These are phyloP conservation scores for Lentinula aciculospora DNA, from an alignment of 768 basidiomycete genomes.

Conservation along the genomic window DNA sequence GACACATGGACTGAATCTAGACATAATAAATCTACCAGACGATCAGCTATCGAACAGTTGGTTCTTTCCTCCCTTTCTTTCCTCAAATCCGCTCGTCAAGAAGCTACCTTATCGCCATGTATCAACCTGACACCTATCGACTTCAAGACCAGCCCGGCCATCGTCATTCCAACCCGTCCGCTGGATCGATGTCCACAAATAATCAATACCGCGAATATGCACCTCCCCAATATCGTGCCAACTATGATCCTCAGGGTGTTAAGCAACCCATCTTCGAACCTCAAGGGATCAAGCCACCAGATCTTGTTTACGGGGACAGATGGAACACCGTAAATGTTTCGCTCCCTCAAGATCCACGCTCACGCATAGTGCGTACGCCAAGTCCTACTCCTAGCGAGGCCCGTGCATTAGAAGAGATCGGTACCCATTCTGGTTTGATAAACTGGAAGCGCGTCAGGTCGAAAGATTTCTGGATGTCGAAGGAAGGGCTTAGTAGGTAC, in stretches of 20 bases:
- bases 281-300: neutral
- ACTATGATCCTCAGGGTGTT: neutral
- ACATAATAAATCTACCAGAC: neutral
- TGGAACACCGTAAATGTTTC: neutral
- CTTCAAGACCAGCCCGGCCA: neutral
- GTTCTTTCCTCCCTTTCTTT: neutral
- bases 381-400: constrained; percentile 31
- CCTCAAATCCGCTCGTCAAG: neutral
- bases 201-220: neutral
- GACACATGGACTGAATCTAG: neutral
- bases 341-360: neutral
- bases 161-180: neutral
- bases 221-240: neutral
- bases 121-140: neutral
- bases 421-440: neutral
- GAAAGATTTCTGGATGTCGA: neutral
- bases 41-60: neutral
- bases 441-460: neutral
- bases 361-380: constrained; percentile 21
- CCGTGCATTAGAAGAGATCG: constrained; percentile 14
- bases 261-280: neutral
- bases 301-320: neutral
- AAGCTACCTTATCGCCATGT: neutral
- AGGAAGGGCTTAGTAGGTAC: neutral
- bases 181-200: neutral